Evolutionary conservation across 2,329 filamentous ascomycete genomes (phyloP).

Genomic region (Diaporthe sp.): DNA sequence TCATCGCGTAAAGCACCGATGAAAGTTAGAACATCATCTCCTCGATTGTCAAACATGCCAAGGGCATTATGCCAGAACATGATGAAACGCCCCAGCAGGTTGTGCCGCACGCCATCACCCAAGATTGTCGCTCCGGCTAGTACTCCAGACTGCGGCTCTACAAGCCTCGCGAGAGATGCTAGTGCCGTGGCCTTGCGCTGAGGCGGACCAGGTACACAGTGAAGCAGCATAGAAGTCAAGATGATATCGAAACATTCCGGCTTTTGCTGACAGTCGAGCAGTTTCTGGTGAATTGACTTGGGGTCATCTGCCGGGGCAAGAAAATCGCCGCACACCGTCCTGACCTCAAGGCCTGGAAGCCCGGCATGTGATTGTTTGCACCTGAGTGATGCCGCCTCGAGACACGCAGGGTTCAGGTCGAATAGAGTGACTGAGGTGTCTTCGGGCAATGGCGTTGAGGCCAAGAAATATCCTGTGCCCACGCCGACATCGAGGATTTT

Average conservation of each 20-base stretch:
- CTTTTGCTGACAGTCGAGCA: not conserved
- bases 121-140: conserved; percentile 22
- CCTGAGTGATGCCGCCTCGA: conserved; percentile 1
- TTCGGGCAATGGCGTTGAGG: not conserved
- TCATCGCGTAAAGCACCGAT: not conserved
- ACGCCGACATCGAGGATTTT: conserved; percentile 27
- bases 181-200: conserved; percentile 10
- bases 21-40: not conserved
- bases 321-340: conserved; percentile 20
- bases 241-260: not conserved
- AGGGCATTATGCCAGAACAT: conserved; percentile 25
- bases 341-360: not conserved
- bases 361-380: not conserved
- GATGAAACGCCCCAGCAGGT: conserved; percentile 14
- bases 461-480: conserved; percentile 22
- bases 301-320: not conserved
- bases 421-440: not conserved
- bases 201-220: conserved; percentile 19
- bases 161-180: not conserved
- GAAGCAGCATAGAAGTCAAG: conserved; percentile 3
- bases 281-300: conserved; percentile 12
- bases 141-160: not conserved
- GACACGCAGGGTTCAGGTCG: conserved; percentile 26
- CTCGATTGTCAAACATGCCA: conserved; percentile 18
- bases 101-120: conserved; percentile 7